Evolutionary conservation across 495 filamentous ascomycete genomes (phyloP).

Genomic region (Chlorociboria aeruginascens): DNA sequence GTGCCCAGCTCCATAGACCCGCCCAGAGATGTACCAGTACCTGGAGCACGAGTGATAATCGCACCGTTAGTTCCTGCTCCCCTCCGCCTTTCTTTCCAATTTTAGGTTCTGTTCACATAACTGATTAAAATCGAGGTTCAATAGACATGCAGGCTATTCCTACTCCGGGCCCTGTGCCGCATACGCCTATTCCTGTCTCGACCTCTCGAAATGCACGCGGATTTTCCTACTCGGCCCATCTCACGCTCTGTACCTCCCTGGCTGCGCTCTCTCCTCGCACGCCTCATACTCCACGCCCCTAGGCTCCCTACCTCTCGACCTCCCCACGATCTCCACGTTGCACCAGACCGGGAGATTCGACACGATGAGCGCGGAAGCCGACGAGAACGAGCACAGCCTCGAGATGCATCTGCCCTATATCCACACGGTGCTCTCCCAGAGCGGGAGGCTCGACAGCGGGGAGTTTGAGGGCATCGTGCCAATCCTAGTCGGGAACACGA

Average conservation of each 20-base stretch:
- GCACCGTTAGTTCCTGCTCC: constrained; percentile 60
- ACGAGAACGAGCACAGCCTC: constrained; percentile 87
- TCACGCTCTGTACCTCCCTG: constrained; percentile 71
- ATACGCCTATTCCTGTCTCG: constrained; percentile 86
- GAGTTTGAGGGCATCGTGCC: constrained; percentile 69
- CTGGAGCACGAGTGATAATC: constrained; percentile 80
- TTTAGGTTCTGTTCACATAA: neutral
- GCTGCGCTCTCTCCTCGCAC: constrained; percentile 66
- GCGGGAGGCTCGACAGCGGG: constrained; percentile 25
- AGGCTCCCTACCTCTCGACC: constrained; percentile 67
- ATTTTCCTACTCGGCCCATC: constrained; percentile 93
- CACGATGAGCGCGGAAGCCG: constrained; percentile 55
- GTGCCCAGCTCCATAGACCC: constrained; percentile 55
- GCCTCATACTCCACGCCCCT: constrained; percentile 75
- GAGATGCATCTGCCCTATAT: constrained; percentile 97
- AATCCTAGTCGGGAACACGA: constrained; percentile 77
- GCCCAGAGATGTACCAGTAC: constrained; percentile 46
- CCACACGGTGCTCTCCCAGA: constrained; percentile 64
- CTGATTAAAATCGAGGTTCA: constrained; percentile 3
- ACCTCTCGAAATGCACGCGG: constrained; percentile 74
- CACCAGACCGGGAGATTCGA: constrained; percentile 52
- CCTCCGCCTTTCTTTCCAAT: neutral
- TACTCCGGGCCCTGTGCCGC: constrained; percentile 92
- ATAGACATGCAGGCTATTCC: constrained; percentile 87
- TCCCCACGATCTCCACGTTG: constrained; percentile 49